A percentile compares a stretch with the other conserved stretches of the same genome.
These are phyloP conservation scores for Trichophyton equinum DNA, from an alignment of 2,329 filamentous ascomycete genomes.

Conservation along the genomic window DNA sequence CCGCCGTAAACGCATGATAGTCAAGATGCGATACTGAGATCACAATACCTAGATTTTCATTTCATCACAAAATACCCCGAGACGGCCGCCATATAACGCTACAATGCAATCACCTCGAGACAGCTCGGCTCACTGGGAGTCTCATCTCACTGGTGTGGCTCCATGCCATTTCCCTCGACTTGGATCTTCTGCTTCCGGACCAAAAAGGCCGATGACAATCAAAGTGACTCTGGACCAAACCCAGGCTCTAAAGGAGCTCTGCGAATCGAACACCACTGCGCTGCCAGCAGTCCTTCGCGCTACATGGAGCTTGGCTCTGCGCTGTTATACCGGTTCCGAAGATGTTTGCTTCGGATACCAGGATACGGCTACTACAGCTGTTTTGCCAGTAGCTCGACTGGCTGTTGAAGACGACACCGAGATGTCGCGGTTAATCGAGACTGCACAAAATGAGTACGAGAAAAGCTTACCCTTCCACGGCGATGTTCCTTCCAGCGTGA, in stretches of 20 bases:
- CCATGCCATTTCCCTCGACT: conserved; percentile 28
- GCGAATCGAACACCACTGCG: conserved; percentile 3
- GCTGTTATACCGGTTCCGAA: conserved; percentile 35
- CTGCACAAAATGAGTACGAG: conserved; percentile 14
- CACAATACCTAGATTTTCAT: not conserved
- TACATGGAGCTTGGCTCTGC: conserved; percentile 36
- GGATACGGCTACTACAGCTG: conserved; percentile 17
- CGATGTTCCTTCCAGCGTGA: conserved; percentile 6
- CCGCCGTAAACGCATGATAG: not conserved
- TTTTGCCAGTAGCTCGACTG: conserved; percentile 18
- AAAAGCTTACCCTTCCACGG: conserved; percentile 8
- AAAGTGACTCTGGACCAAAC: conserved; percentile 22
- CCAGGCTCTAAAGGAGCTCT: conserved; percentile 13
- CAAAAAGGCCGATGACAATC: conserved; percentile 26
- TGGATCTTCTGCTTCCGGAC: conserved; percentile 18
- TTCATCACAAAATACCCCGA: not conserved
- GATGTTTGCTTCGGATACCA: conserved; percentile 38
- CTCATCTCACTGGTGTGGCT: conserved; percentile 11
- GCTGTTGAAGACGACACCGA: conserved; percentile 21
- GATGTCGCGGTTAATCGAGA: conserved; percentile 20
- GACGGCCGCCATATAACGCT: not conserved
- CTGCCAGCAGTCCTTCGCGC: conserved; percentile 23
- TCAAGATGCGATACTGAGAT: not conserved
- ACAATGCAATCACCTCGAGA: not conserved
- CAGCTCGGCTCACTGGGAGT: conserved; percentile 7